Conservation (phyloP, 805 yeast genomes). For the Candida tammaniensis region DNA sequence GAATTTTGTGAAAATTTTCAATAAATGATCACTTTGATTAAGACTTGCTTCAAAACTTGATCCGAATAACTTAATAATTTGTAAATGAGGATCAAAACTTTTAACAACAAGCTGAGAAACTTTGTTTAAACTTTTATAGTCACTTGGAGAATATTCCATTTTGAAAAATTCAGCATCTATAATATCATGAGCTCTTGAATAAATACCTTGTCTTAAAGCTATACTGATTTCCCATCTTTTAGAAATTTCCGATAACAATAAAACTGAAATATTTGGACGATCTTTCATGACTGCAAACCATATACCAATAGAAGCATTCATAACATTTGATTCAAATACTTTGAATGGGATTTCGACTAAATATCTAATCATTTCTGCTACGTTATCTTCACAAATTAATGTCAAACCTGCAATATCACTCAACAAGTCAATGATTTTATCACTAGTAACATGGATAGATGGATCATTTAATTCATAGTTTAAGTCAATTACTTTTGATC, state of each 20-base stretch:
- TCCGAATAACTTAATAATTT: constrained; percentile 62
- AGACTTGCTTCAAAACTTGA: constrained; percentile 79
- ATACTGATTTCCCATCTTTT: constrained; percentile 68
- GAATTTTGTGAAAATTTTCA: constrained; percentile 66
- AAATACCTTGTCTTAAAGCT: constrained; percentile 60
- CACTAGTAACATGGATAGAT: constrained; percentile 14
- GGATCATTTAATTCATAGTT: constrained; percentile 11
- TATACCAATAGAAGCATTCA: constrained; percentile 65
- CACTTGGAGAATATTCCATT: constrained; percentile 91
- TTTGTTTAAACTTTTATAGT: constrained; percentile 55
- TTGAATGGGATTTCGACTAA: constrained; percentile 71
- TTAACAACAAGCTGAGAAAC: constrained; percentile 48
- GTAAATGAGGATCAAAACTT: constrained; percentile 63
- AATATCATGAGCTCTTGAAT: constrained; percentile 53
- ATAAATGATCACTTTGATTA: constrained; percentile 65
- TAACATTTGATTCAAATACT: constrained; percentile 54
- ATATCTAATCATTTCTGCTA: constrained; percentile 47
- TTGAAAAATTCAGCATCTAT: constrained; percentile 56
- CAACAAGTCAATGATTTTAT: constrained; percentile 39
- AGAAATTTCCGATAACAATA: constrained; percentile 68
- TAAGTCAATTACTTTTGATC: constrained; percentile 21
- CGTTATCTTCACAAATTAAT: constrained; percentile 30
- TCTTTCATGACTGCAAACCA: constrained; percentile 82
- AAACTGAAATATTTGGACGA: constrained; percentile 52
- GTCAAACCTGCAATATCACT: constrained; percentile 43